Conservation (phyloP, 2,329 filamentous ascomycete genomes). For the Phialemoniopsis sp. region DNA sequence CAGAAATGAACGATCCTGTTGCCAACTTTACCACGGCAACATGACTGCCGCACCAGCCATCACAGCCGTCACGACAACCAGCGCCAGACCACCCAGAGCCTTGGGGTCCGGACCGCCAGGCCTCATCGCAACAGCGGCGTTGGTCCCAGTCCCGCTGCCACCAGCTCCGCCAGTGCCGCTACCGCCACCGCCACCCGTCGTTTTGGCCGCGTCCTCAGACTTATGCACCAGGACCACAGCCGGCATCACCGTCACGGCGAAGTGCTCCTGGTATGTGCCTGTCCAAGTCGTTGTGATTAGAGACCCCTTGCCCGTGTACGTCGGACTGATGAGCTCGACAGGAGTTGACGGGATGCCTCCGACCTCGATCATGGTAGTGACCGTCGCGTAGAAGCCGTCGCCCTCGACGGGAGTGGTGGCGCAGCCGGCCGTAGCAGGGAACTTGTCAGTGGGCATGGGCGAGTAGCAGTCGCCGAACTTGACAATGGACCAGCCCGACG, state of each 20-base stretch:
- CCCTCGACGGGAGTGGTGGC: neutral
- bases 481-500: neutral
- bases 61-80: too few relatives aligned
- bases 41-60: too few relatives aligned
- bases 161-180: too few relatives aligned
- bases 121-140: too few relatives aligned
- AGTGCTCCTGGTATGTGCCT: neutral
- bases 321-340: neutral
- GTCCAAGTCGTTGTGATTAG: neutral
- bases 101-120: too few relatives aligned
- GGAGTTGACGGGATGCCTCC: neutral
- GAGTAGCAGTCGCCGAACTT: neutral
- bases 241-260: constrained; percentile 1
- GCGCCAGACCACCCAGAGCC: too few relatives aligned
- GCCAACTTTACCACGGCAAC: too few relatives aligned
- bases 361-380: neutral
- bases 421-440: neutral
- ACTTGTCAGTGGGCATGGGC: neutral
- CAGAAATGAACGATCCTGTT: too few relatives aligned
- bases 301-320: neutral
- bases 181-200: too few relatives aligned
- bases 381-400: neutral
- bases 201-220: neutral
- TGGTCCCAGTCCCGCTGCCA: too few relatives aligned
- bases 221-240: constrained; percentile 1